A percentile compares a stretch with the other conserved stretches of the same genome.
These are phyloP conservation scores for Hydnum rufescens DNA, from an alignment of 768 basidiomycete species.

Conservation along the genomic window DNA sequence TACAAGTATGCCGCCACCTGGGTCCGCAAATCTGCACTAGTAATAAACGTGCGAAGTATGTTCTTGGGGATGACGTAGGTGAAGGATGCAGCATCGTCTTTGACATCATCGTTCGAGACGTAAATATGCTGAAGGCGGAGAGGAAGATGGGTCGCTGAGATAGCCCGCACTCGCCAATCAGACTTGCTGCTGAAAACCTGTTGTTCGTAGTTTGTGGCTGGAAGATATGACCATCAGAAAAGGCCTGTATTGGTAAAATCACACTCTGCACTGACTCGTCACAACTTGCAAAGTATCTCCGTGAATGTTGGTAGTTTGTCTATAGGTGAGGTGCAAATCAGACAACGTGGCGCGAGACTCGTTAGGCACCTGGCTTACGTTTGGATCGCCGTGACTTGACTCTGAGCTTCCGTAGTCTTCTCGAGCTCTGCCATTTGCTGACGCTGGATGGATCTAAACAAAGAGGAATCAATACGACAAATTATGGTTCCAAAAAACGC, in stretches of 20 bases:
- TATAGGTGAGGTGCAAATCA: constrained; percentile 12
- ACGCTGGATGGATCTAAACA: constrained; percentile 34
- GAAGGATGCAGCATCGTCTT: constrained; percentile 86
- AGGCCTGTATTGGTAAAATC: too few relatives aligned
- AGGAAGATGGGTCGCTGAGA: constrained; percentile 88
- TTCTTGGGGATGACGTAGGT: constrained; percentile 98
- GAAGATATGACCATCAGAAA: neutral
- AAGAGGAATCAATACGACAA: neutral
- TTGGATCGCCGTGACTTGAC: constrained; percentile 89
- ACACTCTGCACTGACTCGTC: constrained; percentile 56
- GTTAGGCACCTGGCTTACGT: constrained; percentile 29
- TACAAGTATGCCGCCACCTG: constrained; percentile 92
- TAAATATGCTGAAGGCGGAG: constrained; percentile 96
- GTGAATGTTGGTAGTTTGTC: constrained; percentile 92
- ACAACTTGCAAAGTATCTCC: constrained; percentile 91
- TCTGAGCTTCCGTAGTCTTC: constrained; percentile 85
- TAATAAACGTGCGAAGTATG: constrained; percentile 80
- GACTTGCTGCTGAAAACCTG: constrained; percentile 99
- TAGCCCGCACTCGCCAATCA: constrained; percentile 97
- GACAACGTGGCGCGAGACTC: neutral
- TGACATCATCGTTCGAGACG: constrained; percentile 97
- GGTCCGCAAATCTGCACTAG: constrained; percentile 82
- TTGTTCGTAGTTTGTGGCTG: constrained; percentile 92
- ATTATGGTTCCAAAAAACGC: neutral
- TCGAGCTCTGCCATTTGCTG: constrained; percentile 99